Base-by-base conservation (phyloP, 768 basidiomycete genomes). In the Kwoniella dejecticola region DNA sequence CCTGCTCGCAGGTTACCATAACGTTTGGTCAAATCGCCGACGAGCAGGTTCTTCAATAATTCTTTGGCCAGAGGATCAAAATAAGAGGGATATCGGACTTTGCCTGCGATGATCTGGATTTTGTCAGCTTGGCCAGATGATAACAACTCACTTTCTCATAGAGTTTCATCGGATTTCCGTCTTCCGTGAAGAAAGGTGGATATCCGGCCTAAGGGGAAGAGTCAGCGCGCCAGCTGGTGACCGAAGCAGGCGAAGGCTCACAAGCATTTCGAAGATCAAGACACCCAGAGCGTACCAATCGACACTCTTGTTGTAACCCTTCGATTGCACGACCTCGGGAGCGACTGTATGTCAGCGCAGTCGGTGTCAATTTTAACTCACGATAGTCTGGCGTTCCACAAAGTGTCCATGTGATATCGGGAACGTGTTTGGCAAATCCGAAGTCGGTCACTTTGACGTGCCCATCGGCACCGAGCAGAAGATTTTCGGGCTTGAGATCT, bases 401-500 rank as follows among this genome's bases (percentile, higher is more conserved):
- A 21, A 80, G 62, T 29, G 79, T 80, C 79, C 79, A 80, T 2
- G 79, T 80, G 50, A 80, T 78, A 48, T 64, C 66, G 48, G 64
- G 75, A 36, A 73, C 52, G 45, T 67, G 69, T 33, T 76, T 75
- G 31, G 79, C 77, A 74, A 97, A 96, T 13, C 94, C 94, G 70
- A 97, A 97, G 77, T 97, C 94, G 15, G 93, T 91, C 31, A 97
- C 88, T 80, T 95, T 96, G 80, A 97, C 91, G 78, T 97, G 93
- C 0, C 94, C 94, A 74, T 96, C 93, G n/a, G 86, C 83, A 64
- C 89, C 91, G 52, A 97, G 85, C 29, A 97, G 84, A 48, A 97
- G 89, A 75, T 97, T 97, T 77, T 80, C 79, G 12, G 79, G 79
- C 62, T 80, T 80, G 36, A 80, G 67, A 63, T 80, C 79, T 15